Evolutionary conservation across 2,329 filamentous ascomycete species (phyloP).

Genomic region (Cryoendolithus antarcticus): DNA sequence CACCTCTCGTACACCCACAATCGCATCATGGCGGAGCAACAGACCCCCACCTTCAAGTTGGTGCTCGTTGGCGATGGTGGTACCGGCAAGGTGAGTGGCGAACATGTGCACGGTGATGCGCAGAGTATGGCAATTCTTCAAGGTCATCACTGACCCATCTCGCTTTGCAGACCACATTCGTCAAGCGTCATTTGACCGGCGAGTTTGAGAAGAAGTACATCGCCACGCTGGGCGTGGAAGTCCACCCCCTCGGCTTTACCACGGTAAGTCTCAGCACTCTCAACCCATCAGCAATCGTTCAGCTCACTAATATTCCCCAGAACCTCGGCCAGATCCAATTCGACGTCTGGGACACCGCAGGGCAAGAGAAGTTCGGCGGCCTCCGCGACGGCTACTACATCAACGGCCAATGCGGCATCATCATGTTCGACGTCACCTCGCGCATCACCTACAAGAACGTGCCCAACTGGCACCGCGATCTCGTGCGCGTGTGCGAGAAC

Average conservation of each 20-base stretch:
- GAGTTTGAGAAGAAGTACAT: slow-evolving; percentile 99
- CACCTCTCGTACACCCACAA: slow-evolving; percentile 1
- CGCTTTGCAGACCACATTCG: slow-evolving; percentile 80
- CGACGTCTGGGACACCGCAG: slow-evolving; percentile 98
- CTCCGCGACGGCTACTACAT: slow-evolving; percentile 99
- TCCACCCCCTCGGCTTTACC: slow-evolving; percentile 94
- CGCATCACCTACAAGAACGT: slow-evolving; percentile 99
- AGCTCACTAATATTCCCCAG: slow-evolving; percentile 26
- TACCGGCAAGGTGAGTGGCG: slow-evolving; percentile 81
- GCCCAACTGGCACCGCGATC: slow-evolving; percentile 99
- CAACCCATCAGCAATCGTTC: slow-evolving; percentile 10
- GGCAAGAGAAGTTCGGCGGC: slow-evolving; percentile 98
- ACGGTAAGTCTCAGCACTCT: slow-evolving; percentile 59
- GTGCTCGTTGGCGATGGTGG: slow-evolving; percentile 98
- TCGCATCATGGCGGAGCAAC: slow-evolving; percentile 2
- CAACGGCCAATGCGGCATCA: slow-evolving; percentile 99
- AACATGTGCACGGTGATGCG: slow-evolving; percentile 1
- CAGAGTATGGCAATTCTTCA: slow-evolving; percentile 11
- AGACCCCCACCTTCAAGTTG: slow-evolving; percentile 86
- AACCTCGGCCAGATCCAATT: slow-evolving; percentile 97
- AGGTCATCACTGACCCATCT: slow-evolving; percentile 4
- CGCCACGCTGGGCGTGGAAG: slow-evolving; percentile 97
- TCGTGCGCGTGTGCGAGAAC: slow-evolving; percentile 98
- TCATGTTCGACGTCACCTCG: slow-evolving; percentile 99
- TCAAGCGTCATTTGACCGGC: slow-evolving; percentile 99